Evolutionary conservation across 331 rosid species (phyloP), one percentile per base, ranked within the genome.

Genomic region (Malus hybrid): DNA sequence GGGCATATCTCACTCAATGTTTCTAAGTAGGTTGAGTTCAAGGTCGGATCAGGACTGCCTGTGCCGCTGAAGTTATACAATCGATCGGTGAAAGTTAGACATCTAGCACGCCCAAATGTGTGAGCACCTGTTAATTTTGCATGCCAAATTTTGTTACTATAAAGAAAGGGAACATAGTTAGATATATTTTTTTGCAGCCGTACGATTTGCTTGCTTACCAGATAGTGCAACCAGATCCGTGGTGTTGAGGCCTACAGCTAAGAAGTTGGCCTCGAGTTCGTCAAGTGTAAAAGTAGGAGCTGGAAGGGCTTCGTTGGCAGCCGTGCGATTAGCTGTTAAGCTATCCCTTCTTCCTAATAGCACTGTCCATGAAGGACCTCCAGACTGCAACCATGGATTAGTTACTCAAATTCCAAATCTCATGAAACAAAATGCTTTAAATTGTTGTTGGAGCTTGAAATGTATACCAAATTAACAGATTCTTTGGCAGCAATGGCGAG

Each of bases 311-410:
- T 1, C 5, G 36, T 14, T 12, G 2, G 92, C 93, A 10, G 76
- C 87, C 0, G 81, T 82, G 56, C 56, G 19, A 26, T 87, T 89
- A 22, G 97, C 92, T 10, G 87, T 89, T 36, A 79, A 81, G 63
- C 89, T 73, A 20, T 92, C 97, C 72, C 89, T 85, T 87, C 97
- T 89, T 81, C 96, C 96, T 42, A 88, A 28, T 29, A 57, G 85
- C 39, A 87, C 79, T 36, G 19, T 3, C 86, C 93, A 88, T 5
- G 24, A 5, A 0, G 82, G 84, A 0, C 97, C 97, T 13, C 66
- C 53, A 3, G 87, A 74, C 97, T 92, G 75, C 62, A 67, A 15
- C 29, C 39, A 14, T 15, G 12, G 28, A 53, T 53, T 6, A 19
- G 58, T 16, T 53, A 53, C 58, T 53, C 58, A 53, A 16, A 53